Percentiles rank a stretch among this genome's conserved stretches.
These are phyloP conservation scores for Paramecium primaurelia DNA, from an alignment of 73 alveolate genomes.

Conservation along the genomic window DNA sequence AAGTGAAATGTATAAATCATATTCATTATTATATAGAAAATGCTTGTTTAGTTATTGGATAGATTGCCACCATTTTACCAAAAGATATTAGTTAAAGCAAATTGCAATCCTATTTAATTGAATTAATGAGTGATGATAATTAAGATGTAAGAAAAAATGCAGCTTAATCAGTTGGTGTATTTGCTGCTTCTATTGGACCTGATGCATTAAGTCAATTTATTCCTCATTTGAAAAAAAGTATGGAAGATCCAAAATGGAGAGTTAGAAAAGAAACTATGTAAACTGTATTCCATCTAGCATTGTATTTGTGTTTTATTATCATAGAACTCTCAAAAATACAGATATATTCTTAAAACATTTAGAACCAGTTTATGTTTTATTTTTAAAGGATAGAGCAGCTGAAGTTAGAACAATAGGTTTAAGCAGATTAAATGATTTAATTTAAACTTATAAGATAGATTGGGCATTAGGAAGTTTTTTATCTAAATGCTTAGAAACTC, in stretches of 20 bases:
- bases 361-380: conserved; percentile 83
- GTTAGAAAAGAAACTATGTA: conserved; percentile 89
- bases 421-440: conserved; percentile 79
- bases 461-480: conserved; percentile 89
- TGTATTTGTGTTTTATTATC: not conserved
- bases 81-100: conserved; percentile 78
- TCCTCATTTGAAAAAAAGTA: conserved; percentile 77
- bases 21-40: conserved; percentile 63
- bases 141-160: conserved; percentile 92
- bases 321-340: conserved; percentile 62
- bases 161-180: conserved; percentile 81
- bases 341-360: conserved; percentile 83
- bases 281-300: conserved; percentile 82
- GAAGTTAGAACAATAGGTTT: conserved; percentile 92
- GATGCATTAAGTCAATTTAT: conserved; percentile 74
- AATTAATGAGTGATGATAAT: conserved; percentile 93
- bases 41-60: conserved; percentile 85
- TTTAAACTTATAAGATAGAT: conserved; percentile 79
- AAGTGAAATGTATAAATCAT: conserved; percentile 22
- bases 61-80: conserved; percentile 84
- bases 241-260: conserved; percentile 97
- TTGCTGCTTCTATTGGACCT: conserved; percentile 91
- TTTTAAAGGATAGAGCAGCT: conserved; percentile 93
- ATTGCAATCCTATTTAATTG: conserved; percentile 83
- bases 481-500: conserved; percentile 86